Conservation (phyloP, 176 grass and related monocot species). For the Thalia dealbata region DNA sequence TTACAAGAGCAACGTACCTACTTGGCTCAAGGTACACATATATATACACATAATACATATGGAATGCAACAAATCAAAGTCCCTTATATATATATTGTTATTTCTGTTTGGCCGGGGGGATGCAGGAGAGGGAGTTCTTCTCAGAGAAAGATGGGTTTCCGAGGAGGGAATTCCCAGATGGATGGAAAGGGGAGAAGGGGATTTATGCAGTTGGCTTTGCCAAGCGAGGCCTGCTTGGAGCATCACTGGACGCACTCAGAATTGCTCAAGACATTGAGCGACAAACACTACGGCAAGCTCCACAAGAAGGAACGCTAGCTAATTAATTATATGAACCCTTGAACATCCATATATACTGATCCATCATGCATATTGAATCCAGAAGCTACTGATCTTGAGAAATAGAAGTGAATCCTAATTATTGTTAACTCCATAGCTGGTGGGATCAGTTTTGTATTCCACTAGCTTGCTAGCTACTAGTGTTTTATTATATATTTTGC, state of each 20-base stretch:
- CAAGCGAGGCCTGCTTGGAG: conserved; percentile 46
- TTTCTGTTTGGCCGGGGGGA: background rate
- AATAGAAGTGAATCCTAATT: too few species aligned
- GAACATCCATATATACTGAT: too few species aligned
- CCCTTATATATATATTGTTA: background rate
- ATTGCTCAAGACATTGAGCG: conserved; percentile 41
- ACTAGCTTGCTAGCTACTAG: too few species aligned
- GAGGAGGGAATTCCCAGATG: conserved; percentile 41
- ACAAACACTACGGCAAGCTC: conserved; percentile 16
- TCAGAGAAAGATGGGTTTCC: conserved; percentile 72
- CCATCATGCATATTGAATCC: too few species aligned
- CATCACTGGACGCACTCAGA: conserved; percentile 55
- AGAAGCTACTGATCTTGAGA: too few species aligned
- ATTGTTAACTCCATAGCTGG: too few species aligned
- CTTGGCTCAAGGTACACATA: conserved; percentile 67
- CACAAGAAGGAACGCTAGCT: background rate
- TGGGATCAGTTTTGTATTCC: too few species aligned
- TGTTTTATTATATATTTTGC: too few species aligned
- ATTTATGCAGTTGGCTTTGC: conserved; percentile 78
- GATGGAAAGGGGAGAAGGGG: conserved; percentile 67
- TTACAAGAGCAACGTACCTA: conserved; percentile 71
- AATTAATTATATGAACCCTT: too few species aligned
- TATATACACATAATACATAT: background rate
- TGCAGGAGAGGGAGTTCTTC: conserved; percentile 70
- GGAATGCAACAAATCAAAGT: background rate